phyloP scores from a whole-genome alignment of 2,329 filamentous ascomycete species.

The Aspergillus glaucus region DNA sequence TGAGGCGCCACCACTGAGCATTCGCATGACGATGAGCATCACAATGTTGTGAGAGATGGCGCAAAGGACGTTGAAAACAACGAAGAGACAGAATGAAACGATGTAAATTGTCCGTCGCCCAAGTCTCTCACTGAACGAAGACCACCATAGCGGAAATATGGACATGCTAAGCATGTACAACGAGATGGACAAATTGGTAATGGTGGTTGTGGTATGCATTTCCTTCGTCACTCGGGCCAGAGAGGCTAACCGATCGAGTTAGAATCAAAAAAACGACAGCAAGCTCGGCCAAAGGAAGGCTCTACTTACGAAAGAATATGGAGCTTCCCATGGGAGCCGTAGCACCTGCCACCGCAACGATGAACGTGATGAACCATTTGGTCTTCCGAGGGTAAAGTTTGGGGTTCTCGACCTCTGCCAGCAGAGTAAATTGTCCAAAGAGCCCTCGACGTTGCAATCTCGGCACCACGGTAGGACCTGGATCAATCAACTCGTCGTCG shows the following conservation, averaged over 20 bases:
- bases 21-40: constrained; percentile 72
- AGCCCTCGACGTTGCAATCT: constrained; percentile 60
- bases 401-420: constrained; percentile 73
- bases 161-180: constrained; percentile 78
- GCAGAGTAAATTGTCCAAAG: constrained; percentile 61
- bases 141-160: constrained; percentile 84
- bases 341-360: constrained; percentile 69
- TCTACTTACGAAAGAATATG: constrained; percentile 68
- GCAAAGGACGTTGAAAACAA: constrained; percentile 63
- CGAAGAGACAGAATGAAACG: constrained; percentile 64
- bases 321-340: constrained; percentile 77
- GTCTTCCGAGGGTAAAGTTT: constrained; percentile 64
- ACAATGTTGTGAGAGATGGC: constrained; percentile 63
- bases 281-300: neutral
- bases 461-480: constrained; percentile 42
- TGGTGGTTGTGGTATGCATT: constrained; percentile 56
- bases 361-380: constrained; percentile 79
- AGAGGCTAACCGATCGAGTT: constrained; percentile 48
- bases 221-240: constrained; percentile 58
- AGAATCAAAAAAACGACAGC: constrained; percentile 1
- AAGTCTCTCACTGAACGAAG: constrained; percentile 64
- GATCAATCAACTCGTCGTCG: neutral
- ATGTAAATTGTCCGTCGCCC: constrained; percentile 76
- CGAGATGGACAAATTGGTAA: constrained; percentile 69
- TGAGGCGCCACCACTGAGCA: constrained; percentile 68